These are phyloP conservation scores for Elsinoe ampelina DNA, from an alignment of 2,329 filamentous ascomycete genomes.

Conservation along the genomic window DNA sequence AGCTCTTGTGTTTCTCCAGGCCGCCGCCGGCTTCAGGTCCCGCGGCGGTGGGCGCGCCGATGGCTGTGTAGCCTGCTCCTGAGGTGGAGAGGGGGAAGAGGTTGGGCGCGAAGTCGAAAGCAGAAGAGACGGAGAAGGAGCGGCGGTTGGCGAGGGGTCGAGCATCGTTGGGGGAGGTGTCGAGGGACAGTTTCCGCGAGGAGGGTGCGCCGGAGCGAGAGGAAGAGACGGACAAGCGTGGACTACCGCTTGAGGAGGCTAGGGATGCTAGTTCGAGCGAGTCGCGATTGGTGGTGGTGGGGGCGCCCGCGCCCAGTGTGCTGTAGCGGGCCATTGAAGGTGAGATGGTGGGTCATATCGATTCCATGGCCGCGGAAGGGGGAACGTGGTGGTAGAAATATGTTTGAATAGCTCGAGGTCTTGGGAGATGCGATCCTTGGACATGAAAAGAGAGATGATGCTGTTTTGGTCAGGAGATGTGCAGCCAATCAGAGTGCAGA, in stretches of 20 bases:
- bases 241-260: slow-evolving; percentile 66
- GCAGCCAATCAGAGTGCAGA: no score
- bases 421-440: no score
- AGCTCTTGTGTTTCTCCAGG: slow-evolving; percentile 86
- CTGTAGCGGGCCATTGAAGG: slow-evolving; percentile 6
- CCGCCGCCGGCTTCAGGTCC: slow-evolving; percentile 42
- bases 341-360: neutral
- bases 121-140: slow-evolving; percentile 82
- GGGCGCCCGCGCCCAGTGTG: neutral
- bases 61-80: slow-evolving; percentile 64
- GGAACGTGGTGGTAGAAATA: no score
- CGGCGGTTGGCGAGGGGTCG: slow-evolving; percentile 39
- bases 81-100: slow-evolving; percentile 85
- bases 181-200: slow-evolving; percentile 81
- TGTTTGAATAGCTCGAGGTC: no score
- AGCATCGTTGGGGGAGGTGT: slow-evolving; percentile 37
- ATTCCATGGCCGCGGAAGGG: neutral
- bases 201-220: slow-evolving; percentile 79
- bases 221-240: slow-evolving; percentile 60
- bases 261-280: slow-evolving; percentile 94
- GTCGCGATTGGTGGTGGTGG: slow-evolving; percentile 54
- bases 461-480: no score
- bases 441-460: no score
- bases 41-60: slow-evolving; percentile 63
- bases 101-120: slow-evolving; percentile 90